These are phyloP conservation scores for Drechslera avenae DNA, from an alignment of 2,329 filamentous ascomycete genomes.

Conservation along the genomic window DNA sequence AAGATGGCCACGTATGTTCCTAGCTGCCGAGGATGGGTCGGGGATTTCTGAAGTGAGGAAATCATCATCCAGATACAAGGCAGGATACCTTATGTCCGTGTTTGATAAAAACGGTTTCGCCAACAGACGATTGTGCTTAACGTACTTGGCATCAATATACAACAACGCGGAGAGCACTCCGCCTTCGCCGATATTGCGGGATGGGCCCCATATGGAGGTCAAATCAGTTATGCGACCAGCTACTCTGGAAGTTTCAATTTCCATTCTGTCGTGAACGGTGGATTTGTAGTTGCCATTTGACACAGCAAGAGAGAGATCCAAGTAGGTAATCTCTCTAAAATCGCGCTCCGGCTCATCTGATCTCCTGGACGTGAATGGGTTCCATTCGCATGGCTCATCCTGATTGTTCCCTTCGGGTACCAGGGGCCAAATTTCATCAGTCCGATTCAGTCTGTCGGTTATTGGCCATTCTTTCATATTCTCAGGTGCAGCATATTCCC, in stretches of 20 bases:
- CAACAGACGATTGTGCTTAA: constrained; percentile 26
- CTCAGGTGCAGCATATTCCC: constrained; percentile 17
- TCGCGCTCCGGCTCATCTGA: constrained; percentile 14
- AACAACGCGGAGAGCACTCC: constrained; percentile 43
- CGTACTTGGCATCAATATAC: constrained; percentile 35
- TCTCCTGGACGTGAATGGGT: constrained; percentile 21
- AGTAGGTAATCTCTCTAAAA: constrained; percentile 27
- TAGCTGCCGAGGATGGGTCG: constrained; percentile 7
- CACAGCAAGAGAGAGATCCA: constrained; percentile 27
- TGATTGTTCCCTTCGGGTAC: constrained; percentile 25
- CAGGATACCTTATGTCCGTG: constrained; percentile 37
- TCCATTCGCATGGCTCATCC: constrained; percentile 31
- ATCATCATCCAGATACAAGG: constrained; percentile 41
- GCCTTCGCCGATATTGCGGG: constrained; percentile 34
- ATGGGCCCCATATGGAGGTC: constrained; percentile 16
- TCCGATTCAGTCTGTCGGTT: neutral
- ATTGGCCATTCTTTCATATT: neutral
- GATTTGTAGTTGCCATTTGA: neutral
- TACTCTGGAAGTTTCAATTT: neutral
- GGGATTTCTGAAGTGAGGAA: constrained; percentile 30
- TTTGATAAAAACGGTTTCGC: constrained; percentile 30
- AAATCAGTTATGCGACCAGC: constrained; percentile 11
- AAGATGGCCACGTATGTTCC: constrained; percentile 10
- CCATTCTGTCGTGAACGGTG: neutral
- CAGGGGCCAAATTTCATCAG: constrained; percentile 14